A percentile compares a stretch with the other conserved stretches of the same genome.
Conservation (phyloP, 2,329 filamentous ascomycete genomes). For the Xylaria sp. region DNA sequence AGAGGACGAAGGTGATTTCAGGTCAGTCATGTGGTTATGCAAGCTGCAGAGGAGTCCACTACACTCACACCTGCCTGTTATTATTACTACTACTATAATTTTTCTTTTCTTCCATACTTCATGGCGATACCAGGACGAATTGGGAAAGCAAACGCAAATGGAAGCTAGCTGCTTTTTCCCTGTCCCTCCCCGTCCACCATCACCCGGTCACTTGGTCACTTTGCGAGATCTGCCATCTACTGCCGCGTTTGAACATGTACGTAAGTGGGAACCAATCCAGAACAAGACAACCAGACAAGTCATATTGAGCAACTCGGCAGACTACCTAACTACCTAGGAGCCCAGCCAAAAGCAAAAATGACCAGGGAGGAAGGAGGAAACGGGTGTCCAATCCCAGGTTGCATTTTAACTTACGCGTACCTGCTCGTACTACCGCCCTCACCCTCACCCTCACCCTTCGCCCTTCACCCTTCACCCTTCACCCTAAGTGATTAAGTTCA, state of each 20-base stretch:
- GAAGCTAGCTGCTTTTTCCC: background rate
- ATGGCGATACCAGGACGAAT: background rate
- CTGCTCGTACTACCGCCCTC: background rate
- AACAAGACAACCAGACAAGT: background rate
- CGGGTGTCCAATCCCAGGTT: background rate
- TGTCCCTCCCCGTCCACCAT: background rate
- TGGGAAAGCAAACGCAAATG: background rate
- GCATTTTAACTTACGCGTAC: background rate
- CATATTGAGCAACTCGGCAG: background rate
- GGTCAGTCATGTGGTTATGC: slow-evolving; percentile 7
- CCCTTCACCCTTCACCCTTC: too few species aligned
- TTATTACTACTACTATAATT: too few species aligned
- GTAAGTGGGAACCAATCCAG: background rate
- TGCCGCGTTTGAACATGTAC: background rate
- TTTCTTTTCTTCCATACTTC: background rate
- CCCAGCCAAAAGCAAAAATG: slow-evolving; percentile 1
- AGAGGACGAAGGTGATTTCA: background rate
- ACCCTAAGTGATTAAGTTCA: too few species aligned
- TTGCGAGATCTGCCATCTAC: background rate
- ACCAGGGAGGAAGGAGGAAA: slow-evolving; percentile 7
- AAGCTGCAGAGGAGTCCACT: background rate
- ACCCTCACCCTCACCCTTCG: too few species aligned
- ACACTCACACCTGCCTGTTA: background rate
- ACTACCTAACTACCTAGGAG: background rate
- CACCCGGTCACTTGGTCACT: background rate